Evolutionary conservation across 179 eudicot genomes (phyloP), one percentile per base, ranked within the genome.

Genomic region (Sideroxylon spinosum): DNA sequence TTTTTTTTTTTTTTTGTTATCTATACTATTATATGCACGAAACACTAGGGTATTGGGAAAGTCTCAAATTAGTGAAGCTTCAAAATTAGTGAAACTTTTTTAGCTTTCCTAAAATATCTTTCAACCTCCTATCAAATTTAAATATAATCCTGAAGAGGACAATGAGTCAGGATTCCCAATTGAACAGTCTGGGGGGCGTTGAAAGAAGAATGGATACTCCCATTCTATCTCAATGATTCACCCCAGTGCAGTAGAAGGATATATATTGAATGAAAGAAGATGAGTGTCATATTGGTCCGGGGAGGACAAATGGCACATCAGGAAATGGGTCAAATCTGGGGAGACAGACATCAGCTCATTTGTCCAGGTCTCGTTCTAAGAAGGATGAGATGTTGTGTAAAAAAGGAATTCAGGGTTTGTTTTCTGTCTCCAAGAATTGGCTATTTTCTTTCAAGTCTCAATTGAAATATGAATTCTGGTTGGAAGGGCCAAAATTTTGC

Each of bases 211-310:
- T 50, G 90, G 87, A 4, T 68, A 81, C 61, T 26, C 89, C 52
- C 89, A 89, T 60, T 87, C 92, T 26, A 84, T 75, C 32, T 86
- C 99, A 37, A 85, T 82, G 85, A 67, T 89, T 61, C 86, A 85
- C 32, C 89, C 89, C 0, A 75, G 81, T 75, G 86, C 86, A 49
- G 81, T 32, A 16, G 78, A 74, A n/a, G n/a, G n/a, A n/a, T n/a
- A n/a, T n/a, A n/a, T n/a, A n/a, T n/a, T n/a, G n/a, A n/a, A n/a
- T 26, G 66, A 84, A 76, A 61, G 89, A 84, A 0, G 84, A 67
- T 28, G 72, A 63, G 49, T 77, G 50, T 8, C 74, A 78, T 68
- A 62, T 63, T 50, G 57, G 32, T 29, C 69, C 44, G 5, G 4
- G 44, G 44, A 37, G 3, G 4, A 37, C 44, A 37, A 37, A 3